phyloP scores from a whole-genome alignment of 257 asterid species.

The Henckelia pumila region DNA sequence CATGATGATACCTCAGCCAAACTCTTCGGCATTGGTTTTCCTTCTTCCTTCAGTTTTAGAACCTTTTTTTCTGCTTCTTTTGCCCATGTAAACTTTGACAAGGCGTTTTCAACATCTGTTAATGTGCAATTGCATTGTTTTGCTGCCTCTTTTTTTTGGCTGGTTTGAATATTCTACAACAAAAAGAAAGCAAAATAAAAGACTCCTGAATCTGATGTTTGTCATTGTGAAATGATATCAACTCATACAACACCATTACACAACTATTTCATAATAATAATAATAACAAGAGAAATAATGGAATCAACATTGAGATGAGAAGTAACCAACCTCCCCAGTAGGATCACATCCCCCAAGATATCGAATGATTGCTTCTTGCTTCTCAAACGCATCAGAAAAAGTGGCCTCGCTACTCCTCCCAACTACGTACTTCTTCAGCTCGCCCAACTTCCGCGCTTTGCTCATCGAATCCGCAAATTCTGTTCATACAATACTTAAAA shows the following conservation, averaged over 20 bases:
- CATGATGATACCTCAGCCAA: slow-evolving; percentile 62
- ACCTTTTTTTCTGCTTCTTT: slow-evolving; percentile 71
- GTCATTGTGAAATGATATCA: slow-evolving; percentile 14
- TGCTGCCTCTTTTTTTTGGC: slow-evolving; percentile 72
- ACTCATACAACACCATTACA: slow-evolving; percentile 4
- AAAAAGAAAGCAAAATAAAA: slow-evolving; percentile 13
- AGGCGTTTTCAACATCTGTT: slow-evolving; percentile 61
- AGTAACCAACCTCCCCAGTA: slow-evolving; percentile 62
- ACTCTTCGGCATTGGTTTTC: slow-evolving; percentile 88
- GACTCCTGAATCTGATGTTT: neutral
- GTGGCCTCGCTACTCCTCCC: slow-evolving; percentile 79
- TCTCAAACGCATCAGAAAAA: slow-evolving; percentile 63
- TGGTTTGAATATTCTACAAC: slow-evolving; percentile 54
- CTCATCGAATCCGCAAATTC: slow-evolving; percentile 84
- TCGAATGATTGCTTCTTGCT: slow-evolving; percentile 77
- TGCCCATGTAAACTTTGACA: slow-evolving; percentile 88
- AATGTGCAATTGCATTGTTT: slow-evolving; percentile 73
- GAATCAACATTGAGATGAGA: neutral
- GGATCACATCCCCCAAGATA: slow-evolving; percentile 72
- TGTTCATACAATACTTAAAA: slow-evolving; percentile 26
- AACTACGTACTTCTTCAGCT: slow-evolving; percentile 62
- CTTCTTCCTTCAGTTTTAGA: slow-evolving; percentile 64
- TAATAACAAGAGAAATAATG: neutral
- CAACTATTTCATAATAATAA: neutral
- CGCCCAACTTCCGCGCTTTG: slow-evolving; percentile 68